A percentile compares a stretch with the other conserved stretches of the same genome.
Conservation (phyloP, 2,329 filamentous ascomycete genomes). For the Fusarium coicis region DNA sequence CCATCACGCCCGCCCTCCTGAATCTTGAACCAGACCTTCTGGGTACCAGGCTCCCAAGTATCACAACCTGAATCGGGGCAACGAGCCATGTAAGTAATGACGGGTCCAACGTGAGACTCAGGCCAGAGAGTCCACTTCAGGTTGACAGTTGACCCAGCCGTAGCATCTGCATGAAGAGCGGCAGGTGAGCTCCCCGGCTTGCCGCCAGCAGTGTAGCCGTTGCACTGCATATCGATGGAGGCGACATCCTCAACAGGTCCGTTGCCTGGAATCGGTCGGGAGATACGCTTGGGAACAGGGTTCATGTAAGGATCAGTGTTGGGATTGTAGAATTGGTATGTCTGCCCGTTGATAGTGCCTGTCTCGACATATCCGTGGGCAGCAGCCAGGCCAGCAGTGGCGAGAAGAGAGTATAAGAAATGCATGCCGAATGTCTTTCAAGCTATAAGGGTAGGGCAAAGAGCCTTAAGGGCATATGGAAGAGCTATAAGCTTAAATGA, state of each 20-base stretch:
- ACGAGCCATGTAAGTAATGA: conserved; percentile 69
- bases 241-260: conserved; percentile 66
- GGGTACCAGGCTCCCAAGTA: conserved; percentile 58
- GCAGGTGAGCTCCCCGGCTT: conserved; percentile 62
- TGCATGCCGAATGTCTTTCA: conserved; percentile 29
- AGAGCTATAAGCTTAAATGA: neutral
- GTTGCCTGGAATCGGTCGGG: conserved; percentile 67
- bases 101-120: conserved; percentile 62
- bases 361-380: conserved; percentile 62
- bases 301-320: conserved; percentile 56
- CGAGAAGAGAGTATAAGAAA: conserved; percentile 43
- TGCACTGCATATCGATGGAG: conserved; percentile 66
- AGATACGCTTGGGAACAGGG: conserved; percentile 62
- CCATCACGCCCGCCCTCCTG: conserved; percentile 61
- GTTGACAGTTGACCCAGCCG: conserved; percentile 64
- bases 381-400: conserved; percentile 53
- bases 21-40: conserved; percentile 67
- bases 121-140: conserved; percentile 66
- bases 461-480: neutral
- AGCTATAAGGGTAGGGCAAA: neutral
- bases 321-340: conserved; percentile 51
- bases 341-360: conserved; percentile 55
- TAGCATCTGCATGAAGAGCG: conserved; percentile 62
- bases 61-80: conserved; percentile 65
- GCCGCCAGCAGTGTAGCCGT: conserved; percentile 61